These are phyloP conservation scores for Hemileia vastatrix DNA, from an alignment of 1,284 basidiomycete species.

Conservation along the genomic window DNA sequence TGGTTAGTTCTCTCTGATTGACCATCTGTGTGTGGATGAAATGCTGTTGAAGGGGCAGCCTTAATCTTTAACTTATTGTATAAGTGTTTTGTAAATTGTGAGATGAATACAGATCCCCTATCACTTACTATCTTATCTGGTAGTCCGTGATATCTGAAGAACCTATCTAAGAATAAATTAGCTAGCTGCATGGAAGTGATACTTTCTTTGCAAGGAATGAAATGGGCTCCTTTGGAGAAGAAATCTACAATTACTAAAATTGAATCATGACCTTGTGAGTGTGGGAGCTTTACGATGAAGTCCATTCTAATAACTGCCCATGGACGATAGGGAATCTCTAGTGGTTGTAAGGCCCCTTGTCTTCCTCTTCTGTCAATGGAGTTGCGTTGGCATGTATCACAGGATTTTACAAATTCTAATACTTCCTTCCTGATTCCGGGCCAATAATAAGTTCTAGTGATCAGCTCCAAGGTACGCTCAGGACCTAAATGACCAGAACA, in stretches of 20 bases:
- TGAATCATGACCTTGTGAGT: conserved; percentile 19
- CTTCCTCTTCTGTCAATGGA: not conserved
- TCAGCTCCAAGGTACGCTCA: not conserved
- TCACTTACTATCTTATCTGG: conserved; percentile 1
- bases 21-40: conserved; percentile 13
- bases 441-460: conserved; percentile 1
- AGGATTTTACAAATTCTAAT: not conserved
- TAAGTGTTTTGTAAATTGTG: not conserved
- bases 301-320: conserved; percentile 25
- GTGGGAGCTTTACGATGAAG: conserved; percentile 27
- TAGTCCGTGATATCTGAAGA: not conserved
- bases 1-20: conserved; percentile 3
- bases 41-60: conserved; percentile 3
- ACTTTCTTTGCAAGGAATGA: not conserved
- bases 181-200: not conserved
- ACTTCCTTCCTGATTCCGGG: conserved; percentile 1
- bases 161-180: not conserved
- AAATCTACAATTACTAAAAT: conserved; percentile 32
- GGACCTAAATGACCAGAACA: not conserved
- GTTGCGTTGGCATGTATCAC: conserved; percentile 6
- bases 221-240: conserved; percentile 23
- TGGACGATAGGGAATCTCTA: conserved; percentile 11
- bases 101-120: not conserved
- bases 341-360: not conserved
- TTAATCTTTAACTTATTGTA: not conserved